Evolutionary conservation across 345 rosid species (phyloP).

Genomic region (Salix caprea): DNA sequence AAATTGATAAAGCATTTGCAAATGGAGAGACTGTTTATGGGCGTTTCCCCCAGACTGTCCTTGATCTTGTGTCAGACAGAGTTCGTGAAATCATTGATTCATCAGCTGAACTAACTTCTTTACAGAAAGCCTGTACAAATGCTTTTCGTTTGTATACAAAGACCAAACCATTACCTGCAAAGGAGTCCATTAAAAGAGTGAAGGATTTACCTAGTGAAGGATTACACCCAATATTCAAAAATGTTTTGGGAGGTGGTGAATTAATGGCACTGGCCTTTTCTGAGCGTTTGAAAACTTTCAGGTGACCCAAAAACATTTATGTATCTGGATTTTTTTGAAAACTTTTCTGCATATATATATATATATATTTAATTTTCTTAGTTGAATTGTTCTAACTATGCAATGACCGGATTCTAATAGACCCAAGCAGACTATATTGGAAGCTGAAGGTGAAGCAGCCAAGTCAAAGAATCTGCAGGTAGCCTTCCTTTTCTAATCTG

Average conservation of each 20-base stretch:
- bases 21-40: slow-evolving; percentile 90
- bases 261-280: slow-evolving; percentile 86
- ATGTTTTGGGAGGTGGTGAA: slow-evolving; percentile 75
- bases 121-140: slow-evolving; percentile 72
- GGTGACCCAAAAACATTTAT: slow-evolving; percentile 35
- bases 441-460: slow-evolving; percentile 92
- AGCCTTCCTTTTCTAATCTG: neutral
- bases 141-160: slow-evolving; percentile 86
- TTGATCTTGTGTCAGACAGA: slow-evolving; percentile 82
- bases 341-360: neutral
- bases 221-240: slow-evolving; percentile 80
- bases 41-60: slow-evolving; percentile 76
- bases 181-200: slow-evolving; percentile 82
- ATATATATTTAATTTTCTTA: neutral
- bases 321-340: neutral
- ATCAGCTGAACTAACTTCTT: slow-evolving; percentile 64
- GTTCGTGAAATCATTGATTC: slow-evolving; percentile 65
- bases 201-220: slow-evolving; percentile 84
- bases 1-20: slow-evolving; percentile 65
- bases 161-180: slow-evolving; percentile 80
- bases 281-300: slow-evolving; percentile 76
- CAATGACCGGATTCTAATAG: slow-evolving; percentile 42
- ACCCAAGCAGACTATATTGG: slow-evolving; percentile 94
- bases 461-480: slow-evolving; percentile 73
- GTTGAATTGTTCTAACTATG: slow-evolving; percentile 6